These are phyloP conservation scores for Leishmania turanica DNA, from an alignment of 208 protist species.

Conservation along the genomic window DNA sequence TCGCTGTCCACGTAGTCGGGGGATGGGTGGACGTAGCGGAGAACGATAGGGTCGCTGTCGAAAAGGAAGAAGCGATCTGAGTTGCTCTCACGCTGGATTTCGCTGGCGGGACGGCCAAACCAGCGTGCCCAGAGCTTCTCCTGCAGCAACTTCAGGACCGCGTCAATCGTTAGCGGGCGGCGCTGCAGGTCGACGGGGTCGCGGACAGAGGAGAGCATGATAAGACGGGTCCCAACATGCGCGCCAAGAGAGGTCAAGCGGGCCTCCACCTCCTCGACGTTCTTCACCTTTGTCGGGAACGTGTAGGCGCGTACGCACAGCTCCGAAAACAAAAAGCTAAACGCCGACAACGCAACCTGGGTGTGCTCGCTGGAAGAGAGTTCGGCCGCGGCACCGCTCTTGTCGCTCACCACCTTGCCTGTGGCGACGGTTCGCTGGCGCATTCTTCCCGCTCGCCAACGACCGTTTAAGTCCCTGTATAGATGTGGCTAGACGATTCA, in stretches of 20 bases:
- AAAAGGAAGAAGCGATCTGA: conserved; percentile 84
- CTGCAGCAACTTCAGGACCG: conserved; percentile 64
- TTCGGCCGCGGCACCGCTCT: conserved; percentile 16
- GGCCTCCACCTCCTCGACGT: conserved; percentile 80
- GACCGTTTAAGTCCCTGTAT: no score
- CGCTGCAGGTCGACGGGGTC: conserved; percentile 54
- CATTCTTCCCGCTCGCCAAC: not conserved
- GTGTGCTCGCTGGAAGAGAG: conserved; percentile 43
- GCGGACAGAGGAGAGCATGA: conserved; percentile 70
- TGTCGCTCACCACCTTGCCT: conserved; percentile 32
- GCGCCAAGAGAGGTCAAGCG: conserved; percentile 71
- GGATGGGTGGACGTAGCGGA: conserved; percentile 66
- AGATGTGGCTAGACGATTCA: not conserved
- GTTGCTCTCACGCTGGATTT: conserved; percentile 81
- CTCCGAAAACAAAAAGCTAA: conserved; percentile 89
- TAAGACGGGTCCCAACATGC: conserved; percentile 64
- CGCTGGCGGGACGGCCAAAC: conserved; percentile 79
- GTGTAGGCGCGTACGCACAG: conserved; percentile 80
- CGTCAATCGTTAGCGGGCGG: conserved; percentile 69
- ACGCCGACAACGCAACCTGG: conserved; percentile 72
- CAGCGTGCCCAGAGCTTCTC: conserved; percentile 79
- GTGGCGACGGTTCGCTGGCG: conserved; percentile 18
- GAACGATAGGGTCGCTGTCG: conserved; percentile 78
- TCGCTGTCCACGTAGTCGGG: conserved; percentile 81
- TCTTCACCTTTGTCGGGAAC: conserved; percentile 70